phyloP scores from a whole-genome alignment of 495 filamentous ascomycete species.

The Xylaria intraflava region DNA sequence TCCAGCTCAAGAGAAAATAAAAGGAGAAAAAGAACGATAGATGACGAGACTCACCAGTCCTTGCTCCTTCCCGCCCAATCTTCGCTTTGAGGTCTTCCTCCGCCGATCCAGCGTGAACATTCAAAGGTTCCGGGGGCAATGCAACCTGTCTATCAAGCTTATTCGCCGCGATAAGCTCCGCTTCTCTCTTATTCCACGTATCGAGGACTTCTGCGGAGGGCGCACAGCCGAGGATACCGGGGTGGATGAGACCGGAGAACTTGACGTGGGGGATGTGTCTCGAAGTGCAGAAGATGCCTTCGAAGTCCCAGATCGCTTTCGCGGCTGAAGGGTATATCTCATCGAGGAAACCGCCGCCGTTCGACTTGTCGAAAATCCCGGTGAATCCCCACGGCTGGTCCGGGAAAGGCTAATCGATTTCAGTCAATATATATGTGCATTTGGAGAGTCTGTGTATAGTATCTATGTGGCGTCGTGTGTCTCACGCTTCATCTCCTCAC shows the following conservation, averaged over 20 bases:
- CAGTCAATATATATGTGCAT: neutral
- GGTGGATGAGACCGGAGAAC: conserved; percentile 89
- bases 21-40: neutral
- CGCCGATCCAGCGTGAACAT: conserved; percentile 66
- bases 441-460: neutral
- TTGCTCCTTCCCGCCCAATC: conserved; percentile 78
- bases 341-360: conserved; percentile 90
- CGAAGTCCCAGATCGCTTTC: conserved; percentile 97
- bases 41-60: conserved; percentile 42
- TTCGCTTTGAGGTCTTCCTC: conserved; percentile 56
- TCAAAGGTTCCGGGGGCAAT: conserved; percentile 63
- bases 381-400: conserved; percentile 90
- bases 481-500: neutral
- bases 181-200: conserved; percentile 77
- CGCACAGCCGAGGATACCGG: conserved; percentile 87
- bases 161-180: conserved; percentile 64
- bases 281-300: conserved; percentile 87
- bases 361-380: conserved; percentile 73
- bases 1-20: neutral
- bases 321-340: conserved; percentile 84
- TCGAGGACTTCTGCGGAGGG: conserved; percentile 61
- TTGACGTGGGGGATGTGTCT: conserved; percentile 86
- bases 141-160: conserved; percentile 70
- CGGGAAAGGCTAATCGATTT: conserved; percentile 53
- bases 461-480: neutral